Base-by-base conservation (phyloP, 78 protist species). In the Polysphondylium violaceum region DNA sequence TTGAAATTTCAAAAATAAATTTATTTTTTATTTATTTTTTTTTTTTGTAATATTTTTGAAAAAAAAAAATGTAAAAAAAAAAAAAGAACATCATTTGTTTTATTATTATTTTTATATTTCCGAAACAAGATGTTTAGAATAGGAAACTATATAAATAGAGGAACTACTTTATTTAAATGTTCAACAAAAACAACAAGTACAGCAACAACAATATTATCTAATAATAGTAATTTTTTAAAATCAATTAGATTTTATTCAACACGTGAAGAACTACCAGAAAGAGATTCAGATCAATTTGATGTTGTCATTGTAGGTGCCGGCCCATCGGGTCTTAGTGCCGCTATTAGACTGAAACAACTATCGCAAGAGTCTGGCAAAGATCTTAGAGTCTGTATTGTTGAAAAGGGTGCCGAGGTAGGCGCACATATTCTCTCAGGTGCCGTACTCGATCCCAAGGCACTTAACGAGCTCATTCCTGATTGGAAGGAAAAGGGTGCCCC, bases 281-380 rank as follows among this genome's bases (percentile, higher is more conserved):
- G 94, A 74, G 94, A 90, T 12, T 58, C 86, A 9, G 94, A 74
- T 44, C 81, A 76, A 40, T 92, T 85, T 50, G 95, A 92, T 69
- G 98, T 98, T 19, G 95, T 98, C 19, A 91, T 98, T 50, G 98
- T 99, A 11, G 99, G 99, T 4, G 99, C 97, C 7, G 99, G 99
- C 17, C 99, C 99, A 7, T 95, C 99, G 1, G 99, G 99, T 12
- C 93, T 98, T 23, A 38, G 97, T 2, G 97, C 99, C 0, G 99
- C 99, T 25, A 98, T 99, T 43, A 87, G 95, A 19, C 50, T 98
- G 7, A 97, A 96, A 87, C 99, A 99, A 93, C 93, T 96, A 43
- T 76, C 91, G 3, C 88, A 76, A 33, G 50, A n/a, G 36, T 87
- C 60, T 29, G 51, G 43, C 11, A 77, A 72, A 33, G 65, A 87